Conservation (phyloP, 441 rosid species). For the Codiaeum variegatum region DNA sequence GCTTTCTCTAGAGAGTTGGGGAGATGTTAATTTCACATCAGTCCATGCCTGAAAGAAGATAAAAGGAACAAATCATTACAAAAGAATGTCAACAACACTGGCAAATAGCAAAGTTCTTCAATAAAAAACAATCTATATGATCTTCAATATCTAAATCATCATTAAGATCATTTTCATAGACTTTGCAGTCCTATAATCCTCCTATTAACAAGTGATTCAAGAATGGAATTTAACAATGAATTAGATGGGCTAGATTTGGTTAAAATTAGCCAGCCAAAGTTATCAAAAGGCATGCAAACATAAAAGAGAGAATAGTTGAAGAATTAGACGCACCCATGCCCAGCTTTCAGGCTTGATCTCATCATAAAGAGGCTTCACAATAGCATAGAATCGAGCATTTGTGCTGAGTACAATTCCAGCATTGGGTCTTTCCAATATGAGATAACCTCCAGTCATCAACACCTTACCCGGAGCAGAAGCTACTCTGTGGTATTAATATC, state of each 20-base stretch:
- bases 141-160: background rate
- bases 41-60: constrained; percentile 56
- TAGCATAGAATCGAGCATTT: constrained; percentile 82
- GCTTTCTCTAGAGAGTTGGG: constrained; percentile 89
- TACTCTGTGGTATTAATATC: constrained; percentile 39
- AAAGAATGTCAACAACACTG: background rate
- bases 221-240: background rate
- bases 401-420: constrained; percentile 83
- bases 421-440: constrained; percentile 87
- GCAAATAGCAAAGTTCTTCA: background rate
- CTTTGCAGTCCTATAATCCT: background rate
- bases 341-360: constrained; percentile 67
- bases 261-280: background rate
- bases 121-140: background rate
- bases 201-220: background rate
- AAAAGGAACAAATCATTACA: constrained; percentile 12
- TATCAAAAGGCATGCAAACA: background rate
- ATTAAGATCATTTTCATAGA: background rate
- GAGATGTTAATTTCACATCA: constrained; percentile 86
- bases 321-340: constrained; percentile 65
- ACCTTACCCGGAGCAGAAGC: constrained; percentile 99
- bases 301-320: background rate
- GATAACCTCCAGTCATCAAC: constrained; percentile 91
- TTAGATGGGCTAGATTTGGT: background rate
- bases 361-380: constrained; percentile 67